Percentiles rank a stretch among this genome's conserved stretches.
Conservation (phyloP, 768 basidiomycete species). For the Mycena latifolia region DNA sequence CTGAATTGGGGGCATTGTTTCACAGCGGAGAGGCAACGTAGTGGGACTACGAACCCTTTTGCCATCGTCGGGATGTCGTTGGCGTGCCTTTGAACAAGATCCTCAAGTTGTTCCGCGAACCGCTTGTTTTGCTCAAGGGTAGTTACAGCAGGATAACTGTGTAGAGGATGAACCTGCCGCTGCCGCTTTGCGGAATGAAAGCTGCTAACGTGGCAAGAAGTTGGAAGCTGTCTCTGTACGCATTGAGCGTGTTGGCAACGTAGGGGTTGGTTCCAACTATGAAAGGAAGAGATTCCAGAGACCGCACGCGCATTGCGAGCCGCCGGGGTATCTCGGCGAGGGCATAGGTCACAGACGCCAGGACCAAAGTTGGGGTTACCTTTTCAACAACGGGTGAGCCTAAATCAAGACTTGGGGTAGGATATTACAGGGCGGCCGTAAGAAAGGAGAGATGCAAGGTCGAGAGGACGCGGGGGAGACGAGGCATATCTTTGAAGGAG, state of each 20-base stretch:
- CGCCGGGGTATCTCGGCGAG: conserved; percentile 83
- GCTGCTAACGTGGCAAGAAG: conserved; percentile 66
- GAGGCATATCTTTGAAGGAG: conserved; percentile 74
- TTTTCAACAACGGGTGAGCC: conserved; percentile 22
- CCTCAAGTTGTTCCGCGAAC: conserved; percentile 77
- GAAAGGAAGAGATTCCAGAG: conserved; percentile 83
- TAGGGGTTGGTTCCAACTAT: conserved; percentile 93
- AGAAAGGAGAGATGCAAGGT: conserved; percentile 79
- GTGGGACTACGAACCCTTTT: conserved; percentile 70
- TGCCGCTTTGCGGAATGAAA: not conserved
- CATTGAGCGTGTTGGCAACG: conserved; percentile 76
- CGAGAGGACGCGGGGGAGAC: conserved; percentile 75
- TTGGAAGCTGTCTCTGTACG: conserved; percentile 78
- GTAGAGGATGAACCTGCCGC: conserved; percentile 13
- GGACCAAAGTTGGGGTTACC: conserved; percentile 74
- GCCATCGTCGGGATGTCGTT: conserved; percentile 94
- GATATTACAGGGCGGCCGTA: conserved; percentile 70
- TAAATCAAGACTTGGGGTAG: not conserved
- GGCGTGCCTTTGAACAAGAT: conserved; percentile 80
- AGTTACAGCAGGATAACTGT: conserved; percentile 55
- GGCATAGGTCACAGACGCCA: conserved; percentile 81
- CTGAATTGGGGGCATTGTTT: conserved; percentile 49
- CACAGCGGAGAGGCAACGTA: too few relatives aligned
- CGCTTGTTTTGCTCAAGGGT: conserved; percentile 76
- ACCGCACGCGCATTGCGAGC: conserved; percentile 79